These are phyloP conservation scores for Haplosporangium sp. DNA, from an alignment of 371 early-diverging fungal species.

Conservation along the genomic window DNA sequence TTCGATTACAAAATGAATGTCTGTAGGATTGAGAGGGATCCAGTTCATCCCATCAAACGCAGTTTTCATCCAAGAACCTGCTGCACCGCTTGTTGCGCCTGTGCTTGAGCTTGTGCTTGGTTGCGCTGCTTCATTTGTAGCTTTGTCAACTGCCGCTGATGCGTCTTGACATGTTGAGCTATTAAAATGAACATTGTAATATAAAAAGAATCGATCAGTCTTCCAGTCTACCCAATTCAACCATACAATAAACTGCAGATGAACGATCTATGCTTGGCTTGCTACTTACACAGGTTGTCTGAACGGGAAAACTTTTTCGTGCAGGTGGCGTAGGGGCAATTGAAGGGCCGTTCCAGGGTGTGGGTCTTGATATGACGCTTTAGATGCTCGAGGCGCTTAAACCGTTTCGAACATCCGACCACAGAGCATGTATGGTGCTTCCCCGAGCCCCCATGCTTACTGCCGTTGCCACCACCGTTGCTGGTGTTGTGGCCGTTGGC, in stretches of 20 bases:
- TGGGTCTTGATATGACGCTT: slow-evolving; percentile 81
- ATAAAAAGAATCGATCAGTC: neutral
- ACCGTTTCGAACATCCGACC: slow-evolving; percentile 72
- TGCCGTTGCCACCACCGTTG: slow-evolving; percentile 9
- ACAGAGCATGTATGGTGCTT: slow-evolving; percentile 62
- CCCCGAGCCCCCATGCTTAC: slow-evolving; percentile 58
- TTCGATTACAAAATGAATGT: too few relatives aligned
- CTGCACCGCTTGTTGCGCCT: slow-evolving; percentile 4
- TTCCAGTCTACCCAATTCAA: neutral
- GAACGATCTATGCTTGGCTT: neutral
- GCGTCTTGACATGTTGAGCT: slow-evolving; percentile 71
- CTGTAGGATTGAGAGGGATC: too few relatives aligned
- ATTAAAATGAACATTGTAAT: neutral
- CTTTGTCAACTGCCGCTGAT: slow-evolving; percentile 59
- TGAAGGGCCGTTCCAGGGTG: slow-evolving; percentile 75
- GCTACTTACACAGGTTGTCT: slow-evolving; percentile 65
- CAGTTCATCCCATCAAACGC: too few relatives aligned
- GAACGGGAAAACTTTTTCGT: slow-evolving; percentile 85
- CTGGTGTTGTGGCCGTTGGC: slow-evolving; percentile 1
- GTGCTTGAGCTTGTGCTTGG: slow-evolving; percentile 40
- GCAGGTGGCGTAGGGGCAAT: slow-evolving; percentile 72
- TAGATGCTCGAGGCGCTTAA: slow-evolving; percentile 83
- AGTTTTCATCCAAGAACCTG: too few relatives aligned
- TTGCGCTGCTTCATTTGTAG: slow-evolving; percentile 41
- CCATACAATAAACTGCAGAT: neutral